Percentiles rank a stretch among this genome's conserved stretches.
Conservation (phyloP, 2,329 filamentous ascomycete species). For the Hypoxylon sp. region DNA sequence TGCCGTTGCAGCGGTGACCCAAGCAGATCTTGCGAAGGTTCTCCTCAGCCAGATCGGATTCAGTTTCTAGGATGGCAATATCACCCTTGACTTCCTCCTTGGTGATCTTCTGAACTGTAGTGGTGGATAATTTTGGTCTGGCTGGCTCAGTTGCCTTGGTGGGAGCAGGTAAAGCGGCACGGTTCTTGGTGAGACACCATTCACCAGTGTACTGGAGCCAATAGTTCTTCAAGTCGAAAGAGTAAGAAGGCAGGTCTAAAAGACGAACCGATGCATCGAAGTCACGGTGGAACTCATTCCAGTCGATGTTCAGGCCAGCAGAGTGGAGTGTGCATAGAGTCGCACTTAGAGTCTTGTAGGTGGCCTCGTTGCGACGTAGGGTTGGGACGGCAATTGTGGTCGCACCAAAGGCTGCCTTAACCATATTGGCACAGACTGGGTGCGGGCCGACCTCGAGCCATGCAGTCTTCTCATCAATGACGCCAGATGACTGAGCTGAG, state of each 20-base stretch:
- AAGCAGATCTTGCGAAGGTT: slow-evolving; percentile 72
- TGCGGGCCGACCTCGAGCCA: slow-evolving; percentile 83
- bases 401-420: slow-evolving; percentile 72
- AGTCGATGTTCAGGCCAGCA: slow-evolving; percentile 71
- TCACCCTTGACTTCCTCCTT: slow-evolving; percentile 73
- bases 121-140: slow-evolving; percentile 72
- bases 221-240: slow-evolving; percentile 78
- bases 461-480: slow-evolving; percentile 74
- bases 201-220: slow-evolving; percentile 73
- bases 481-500: slow-evolving; percentile 68
- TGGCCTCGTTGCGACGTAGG: slow-evolving; percentile 71
- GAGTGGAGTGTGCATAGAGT: slow-evolving; percentile 70
- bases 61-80: slow-evolving; percentile 70
- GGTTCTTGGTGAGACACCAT: slow-evolving; percentile 77
- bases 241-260: slow-evolving; percentile 75
- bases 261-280: slow-evolving; percentile 71
- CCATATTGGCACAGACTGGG: slow-evolving; percentile 76
- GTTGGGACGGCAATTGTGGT: slow-evolving; percentile 69
- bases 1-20: slow-evolving; percentile 77
- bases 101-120: slow-evolving; percentile 74
- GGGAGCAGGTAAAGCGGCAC: slow-evolving; percentile 63
- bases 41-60: slow-evolving; percentile 74
- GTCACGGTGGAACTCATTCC: slow-evolving; percentile 75
- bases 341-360: slow-evolving; percentile 73
- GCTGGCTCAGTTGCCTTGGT: slow-evolving; percentile 49